Evolutionary conservation across 2,329 filamentous ascomycete genomes (phyloP).

Genomic region (Paraconiothyrium sp.): DNA sequence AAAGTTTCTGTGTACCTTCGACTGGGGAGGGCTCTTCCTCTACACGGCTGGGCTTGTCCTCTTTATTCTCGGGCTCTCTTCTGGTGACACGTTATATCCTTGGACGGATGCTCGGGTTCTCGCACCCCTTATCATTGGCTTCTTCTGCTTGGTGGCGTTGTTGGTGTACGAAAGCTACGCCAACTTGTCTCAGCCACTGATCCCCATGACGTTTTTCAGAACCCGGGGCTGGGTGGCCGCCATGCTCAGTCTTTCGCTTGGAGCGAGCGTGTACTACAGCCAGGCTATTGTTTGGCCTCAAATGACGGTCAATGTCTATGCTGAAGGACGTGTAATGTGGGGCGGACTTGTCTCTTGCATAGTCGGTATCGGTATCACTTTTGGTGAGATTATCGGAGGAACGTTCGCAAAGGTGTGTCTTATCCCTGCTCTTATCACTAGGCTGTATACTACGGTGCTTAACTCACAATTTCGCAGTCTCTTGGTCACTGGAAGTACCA

Average conservation of each 20-base stretch:
- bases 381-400: slow-evolving; percentile 36
- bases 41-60: slow-evolving; percentile 55
- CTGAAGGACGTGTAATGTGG: slow-evolving; percentile 19
- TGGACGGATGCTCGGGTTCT: slow-evolving; percentile 22
- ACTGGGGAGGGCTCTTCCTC: slow-evolving; percentile 55
- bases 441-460: not conserved
- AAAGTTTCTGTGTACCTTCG: slow-evolving; percentile 45
- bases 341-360: slow-evolving; percentile 22
- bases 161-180: slow-evolving; percentile 22
- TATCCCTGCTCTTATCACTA: not conserved
- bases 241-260: slow-evolving; percentile 37
- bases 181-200: slow-evolving; percentile 41
- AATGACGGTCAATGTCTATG: slow-evolving; percentile 22
- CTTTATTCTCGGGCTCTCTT: slow-evolving; percentile 23
- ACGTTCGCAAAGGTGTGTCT: slow-evolving; percentile 26
- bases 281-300: slow-evolving; percentile 45
- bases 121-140: slow-evolving; percentile 22
- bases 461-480: slow-evolving; percentile 11
- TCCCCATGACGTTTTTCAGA: slow-evolving; percentile 50
- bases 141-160: slow-evolving; percentile 20
- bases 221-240: slow-evolving; percentile 39
- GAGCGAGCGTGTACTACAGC: slow-evolving; percentile 44
- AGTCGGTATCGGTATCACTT: slow-evolving; percentile 31
- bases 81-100: slow-evolving; percentile 21
- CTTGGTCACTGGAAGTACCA: slow-evolving; percentile 23